Conservation (phyloP, 139 green algal species). For the Auxenochlorella pyrenoidosa region DNA sequence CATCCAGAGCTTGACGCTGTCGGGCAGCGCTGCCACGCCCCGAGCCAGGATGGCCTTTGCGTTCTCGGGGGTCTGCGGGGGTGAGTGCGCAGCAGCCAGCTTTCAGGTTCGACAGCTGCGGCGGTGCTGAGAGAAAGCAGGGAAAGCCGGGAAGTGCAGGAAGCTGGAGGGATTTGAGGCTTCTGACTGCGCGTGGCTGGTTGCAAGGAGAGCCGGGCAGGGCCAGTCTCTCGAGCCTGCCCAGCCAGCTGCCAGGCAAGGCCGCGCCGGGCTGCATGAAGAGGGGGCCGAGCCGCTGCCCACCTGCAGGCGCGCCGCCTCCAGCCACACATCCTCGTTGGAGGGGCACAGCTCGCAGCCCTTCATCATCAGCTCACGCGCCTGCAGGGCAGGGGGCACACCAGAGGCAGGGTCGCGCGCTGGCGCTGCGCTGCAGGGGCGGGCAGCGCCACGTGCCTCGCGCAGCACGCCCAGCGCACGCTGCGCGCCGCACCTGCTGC, state of each 20-base stretch:
- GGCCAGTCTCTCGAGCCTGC: no score
- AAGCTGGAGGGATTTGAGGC: no score
- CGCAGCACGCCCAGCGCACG: background rate
- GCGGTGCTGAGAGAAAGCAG: background rate
- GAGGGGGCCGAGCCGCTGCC: background rate
- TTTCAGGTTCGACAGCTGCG: no score
- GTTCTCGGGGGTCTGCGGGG: constrained; percentile 57
- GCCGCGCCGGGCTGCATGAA: background rate
- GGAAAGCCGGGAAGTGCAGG: no score
- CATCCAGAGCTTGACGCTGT: constrained; percentile 94
- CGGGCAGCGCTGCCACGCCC: constrained; percentile 85
- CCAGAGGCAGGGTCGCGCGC: no score
- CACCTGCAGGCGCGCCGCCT: constrained; percentile 89
- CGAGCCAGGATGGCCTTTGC: constrained; percentile 90
- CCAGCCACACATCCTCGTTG: constrained; percentile 97
- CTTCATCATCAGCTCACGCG: constrained; percentile 70
- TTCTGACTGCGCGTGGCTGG: no score
- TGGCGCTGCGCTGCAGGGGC: no score
- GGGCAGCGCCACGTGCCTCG: background rate
- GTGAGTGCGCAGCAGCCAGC: background rate
- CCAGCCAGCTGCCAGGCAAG: background rate
- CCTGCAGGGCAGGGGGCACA: constrained; percentile 33
- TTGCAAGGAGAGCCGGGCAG: no score
- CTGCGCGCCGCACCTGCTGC: constrained; percentile 15
- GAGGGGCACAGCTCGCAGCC: constrained; percentile 94